Conservation (phyloP, 148 eudicot species). For the Arctostaphylos glauca region DNA sequence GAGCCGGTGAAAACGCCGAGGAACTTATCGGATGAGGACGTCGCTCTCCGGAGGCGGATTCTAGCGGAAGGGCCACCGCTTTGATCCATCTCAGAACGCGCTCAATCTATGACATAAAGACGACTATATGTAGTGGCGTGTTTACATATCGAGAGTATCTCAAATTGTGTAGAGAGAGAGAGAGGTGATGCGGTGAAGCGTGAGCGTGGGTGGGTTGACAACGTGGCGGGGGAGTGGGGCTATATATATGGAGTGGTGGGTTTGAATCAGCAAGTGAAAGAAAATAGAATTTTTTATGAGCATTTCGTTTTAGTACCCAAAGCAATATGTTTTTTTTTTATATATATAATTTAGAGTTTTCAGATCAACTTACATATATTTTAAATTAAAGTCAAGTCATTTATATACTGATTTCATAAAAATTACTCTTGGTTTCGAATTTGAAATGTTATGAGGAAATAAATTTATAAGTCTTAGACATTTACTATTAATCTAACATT, state of each 20-base stretch:
- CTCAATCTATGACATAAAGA: neutral
- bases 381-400: too few relatives aligned
- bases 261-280: neutral
- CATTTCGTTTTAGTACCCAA: too few relatives aligned
- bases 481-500: too few relatives aligned
- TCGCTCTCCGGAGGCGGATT: constrained; percentile 16
- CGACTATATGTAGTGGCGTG: neutral
- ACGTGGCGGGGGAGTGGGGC: neutral
- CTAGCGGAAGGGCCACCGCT: neutral
- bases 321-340: too few relatives aligned
- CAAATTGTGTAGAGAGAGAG: constrained; percentile 1
- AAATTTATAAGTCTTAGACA: too few relatives aligned
- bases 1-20: constrained; percentile 20
- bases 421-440: too few relatives aligned
- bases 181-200: neutral
- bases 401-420: too few relatives aligned
- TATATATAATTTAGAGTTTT: too few relatives aligned
- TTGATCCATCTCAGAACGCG: neutral
- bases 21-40: constrained; percentile 29
- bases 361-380: too few relatives aligned
- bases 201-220: neutral
- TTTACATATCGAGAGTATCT: neutral
- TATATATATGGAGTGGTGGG: neutral
- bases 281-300: neutral
- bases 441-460: too few relatives aligned